Conservation (phyloP, 495 filamentous ascomycete genomes). For the Pseudevernia furfuracea region DNA sequence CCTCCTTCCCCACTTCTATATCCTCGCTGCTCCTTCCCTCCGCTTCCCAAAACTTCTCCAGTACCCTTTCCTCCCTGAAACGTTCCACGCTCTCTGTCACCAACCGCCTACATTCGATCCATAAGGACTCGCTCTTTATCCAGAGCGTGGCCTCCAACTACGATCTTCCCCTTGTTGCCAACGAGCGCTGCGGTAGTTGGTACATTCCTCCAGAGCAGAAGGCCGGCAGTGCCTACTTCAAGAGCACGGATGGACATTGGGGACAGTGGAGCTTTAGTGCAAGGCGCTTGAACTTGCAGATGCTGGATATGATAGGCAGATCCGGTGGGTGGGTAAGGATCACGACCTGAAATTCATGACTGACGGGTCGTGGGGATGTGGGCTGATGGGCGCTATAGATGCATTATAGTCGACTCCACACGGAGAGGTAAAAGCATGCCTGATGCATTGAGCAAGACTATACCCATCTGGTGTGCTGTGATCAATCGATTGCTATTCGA, state of each 20-base stretch:
- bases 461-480: constrained; percentile 88
- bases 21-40: constrained; percentile 11
- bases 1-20: constrained; percentile 7
- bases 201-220: constrained; percentile 68
- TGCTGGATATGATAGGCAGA: constrained; percentile 55
- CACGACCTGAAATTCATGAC: constrained; percentile 13
- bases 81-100: constrained; percentile 65
- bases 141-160: constrained; percentile 44
- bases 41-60: constrained; percentile 27
- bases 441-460: constrained; percentile 84
- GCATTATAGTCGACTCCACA: constrained; percentile 93
- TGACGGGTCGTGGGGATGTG: not conserved
- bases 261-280: constrained; percentile 84
- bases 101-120: constrained; percentile 72
- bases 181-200: constrained; percentile 93
- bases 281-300: constrained; percentile 73
- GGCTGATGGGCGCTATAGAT: constrained; percentile 39
- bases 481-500: constrained; percentile 77
- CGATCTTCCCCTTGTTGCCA: constrained; percentile 75
- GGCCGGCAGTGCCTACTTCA: constrained; percentile 78
- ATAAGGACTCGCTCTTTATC: constrained; percentile 61
- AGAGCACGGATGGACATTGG: constrained; percentile 91
- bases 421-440: constrained; percentile 89
- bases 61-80: constrained; percentile 34
- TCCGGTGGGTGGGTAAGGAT: constrained; percentile 53